Conservation (phyloP, 768 basidiomycete genomes). For the Boletus sp. region DNA sequence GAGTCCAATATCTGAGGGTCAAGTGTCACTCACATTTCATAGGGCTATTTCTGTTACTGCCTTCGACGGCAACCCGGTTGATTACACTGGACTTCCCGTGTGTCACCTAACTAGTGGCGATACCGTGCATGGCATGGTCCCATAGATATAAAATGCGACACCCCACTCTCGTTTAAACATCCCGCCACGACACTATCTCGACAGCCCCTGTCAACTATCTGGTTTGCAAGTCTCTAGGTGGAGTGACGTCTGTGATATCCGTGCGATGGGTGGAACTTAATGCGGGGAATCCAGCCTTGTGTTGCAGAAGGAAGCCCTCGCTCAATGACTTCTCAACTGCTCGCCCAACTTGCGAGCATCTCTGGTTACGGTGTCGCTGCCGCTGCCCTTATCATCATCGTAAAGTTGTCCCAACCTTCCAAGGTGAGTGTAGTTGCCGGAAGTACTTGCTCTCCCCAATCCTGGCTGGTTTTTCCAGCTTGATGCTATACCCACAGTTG, state of each 20-base stretch:
- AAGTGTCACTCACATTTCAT: not conserved
- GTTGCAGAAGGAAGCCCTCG: not conserved
- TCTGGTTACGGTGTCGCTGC: not conserved
- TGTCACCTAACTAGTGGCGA: not conserved
- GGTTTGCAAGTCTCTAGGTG: not conserved
- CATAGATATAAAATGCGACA: not conserved
- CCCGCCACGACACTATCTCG: not conserved
- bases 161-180: not conserved
- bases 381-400: not conserved
- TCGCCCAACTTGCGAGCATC: not conserved
- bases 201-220: not conserved
- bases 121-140: not conserved
- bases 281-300: no score
- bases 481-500: constrained; percentile 21
- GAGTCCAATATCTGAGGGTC: not conserved
- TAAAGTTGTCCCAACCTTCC: not conserved
- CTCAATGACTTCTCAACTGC: not conserved
- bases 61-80: not conserved
- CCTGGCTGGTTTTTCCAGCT: constrained; percentile 9
- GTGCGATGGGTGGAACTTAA: not conserved
- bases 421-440: not conserved
- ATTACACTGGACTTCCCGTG: not conserved
- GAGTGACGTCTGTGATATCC: not conserved
- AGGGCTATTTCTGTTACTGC: not conserved
- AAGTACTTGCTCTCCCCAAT: not conserved